These are phyloP conservation scores for Sarcodon sp. DNA, from an alignment of 768 basidiomycete genomes.

Conservation along the genomic window DNA sequence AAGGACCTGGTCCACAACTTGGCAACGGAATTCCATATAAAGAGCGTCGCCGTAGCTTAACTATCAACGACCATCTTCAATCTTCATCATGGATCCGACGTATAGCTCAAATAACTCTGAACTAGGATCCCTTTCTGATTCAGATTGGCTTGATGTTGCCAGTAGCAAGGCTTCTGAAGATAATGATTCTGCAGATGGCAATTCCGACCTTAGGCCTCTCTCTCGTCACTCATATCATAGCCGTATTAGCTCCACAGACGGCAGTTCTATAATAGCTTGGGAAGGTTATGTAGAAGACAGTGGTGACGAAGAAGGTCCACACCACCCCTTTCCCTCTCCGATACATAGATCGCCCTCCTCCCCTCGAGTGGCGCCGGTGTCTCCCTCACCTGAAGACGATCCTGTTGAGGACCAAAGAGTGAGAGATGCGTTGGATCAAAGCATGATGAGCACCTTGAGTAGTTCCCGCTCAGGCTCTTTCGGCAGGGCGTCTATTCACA, in stretches of 20 bases:
- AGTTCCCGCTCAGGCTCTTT: conserved; percentile 57
- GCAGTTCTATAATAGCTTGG: conserved; percentile 58
- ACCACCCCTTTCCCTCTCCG: conserved; percentile 3
- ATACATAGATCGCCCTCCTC: neutral
- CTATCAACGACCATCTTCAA: conserved; percentile 8
- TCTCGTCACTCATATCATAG: conserved; percentile 64
- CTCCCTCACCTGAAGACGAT: conserved; percentile 20
- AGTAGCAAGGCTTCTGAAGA: conserved; percentile 60
- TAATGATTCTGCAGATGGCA: conserved; percentile 34
- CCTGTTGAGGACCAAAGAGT: conserved; percentile 54
- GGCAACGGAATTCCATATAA: neutral
- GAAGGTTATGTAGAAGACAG: conserved; percentile 62
- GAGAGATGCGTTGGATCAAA: conserved; percentile 69
- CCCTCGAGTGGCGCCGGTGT: conserved; percentile 1
- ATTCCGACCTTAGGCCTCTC: conserved; percentile 24
- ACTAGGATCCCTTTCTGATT: conserved; percentile 58
- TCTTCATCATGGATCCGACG: conserved; percentile 16
- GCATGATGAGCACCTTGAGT: conserved; percentile 69
- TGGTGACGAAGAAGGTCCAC: conserved; percentile 29
- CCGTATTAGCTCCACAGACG: conserved; percentile 52
- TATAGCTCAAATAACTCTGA: conserved; percentile 40
- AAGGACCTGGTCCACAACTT: neutral
- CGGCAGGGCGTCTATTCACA: conserved; percentile 36
- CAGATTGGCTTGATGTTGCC: conserved; percentile 75
- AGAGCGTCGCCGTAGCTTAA: conserved; percentile 6